phyloP scores from a whole-genome alignment of 176 grass and related monocot species.

The Ampelocalamus luodianensis region DNA sequence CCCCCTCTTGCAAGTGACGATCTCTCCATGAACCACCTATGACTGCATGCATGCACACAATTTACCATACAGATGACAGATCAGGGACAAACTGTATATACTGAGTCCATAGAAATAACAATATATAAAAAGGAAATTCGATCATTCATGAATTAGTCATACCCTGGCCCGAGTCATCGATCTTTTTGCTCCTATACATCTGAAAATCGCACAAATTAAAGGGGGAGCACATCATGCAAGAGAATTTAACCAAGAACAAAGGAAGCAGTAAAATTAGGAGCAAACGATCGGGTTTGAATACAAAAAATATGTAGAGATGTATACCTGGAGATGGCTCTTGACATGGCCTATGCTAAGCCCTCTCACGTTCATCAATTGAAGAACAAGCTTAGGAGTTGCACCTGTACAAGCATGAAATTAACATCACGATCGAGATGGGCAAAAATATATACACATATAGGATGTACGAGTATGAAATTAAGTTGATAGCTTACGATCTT shows the following conservation, averaged over 20 bases:
- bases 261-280: neutral
- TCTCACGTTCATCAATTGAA: slow-evolving; percentile 76
- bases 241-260: neutral
- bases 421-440: neutral
- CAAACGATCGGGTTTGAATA: neutral
- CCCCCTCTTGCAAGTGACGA: neutral
- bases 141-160: neutral
- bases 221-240: neutral
- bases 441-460: neutral
- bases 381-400: slow-evolving; percentile 78
- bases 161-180: slow-evolving; percentile 64
- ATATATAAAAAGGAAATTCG: neutral
- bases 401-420: slow-evolving; percentile 21
- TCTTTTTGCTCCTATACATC: slow-evolving; percentile 87
- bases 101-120: neutral
- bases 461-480: neutral
- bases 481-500: slow-evolving; percentile 53
- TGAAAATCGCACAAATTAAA: slow-evolving; percentile 19
- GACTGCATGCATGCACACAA: slow-evolving; percentile 6
- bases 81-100: neutral
- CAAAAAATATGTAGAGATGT: neutral
- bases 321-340: slow-evolving; percentile 85
- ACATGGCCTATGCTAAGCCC: slow-evolving; percentile 83
- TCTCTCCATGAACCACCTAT: slow-evolving; percentile 44
- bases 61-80: neutral